Base-by-base conservation (phyloP, 2,329 filamentous ascomycete species). In the Colletotrichum tabaci region DNA sequence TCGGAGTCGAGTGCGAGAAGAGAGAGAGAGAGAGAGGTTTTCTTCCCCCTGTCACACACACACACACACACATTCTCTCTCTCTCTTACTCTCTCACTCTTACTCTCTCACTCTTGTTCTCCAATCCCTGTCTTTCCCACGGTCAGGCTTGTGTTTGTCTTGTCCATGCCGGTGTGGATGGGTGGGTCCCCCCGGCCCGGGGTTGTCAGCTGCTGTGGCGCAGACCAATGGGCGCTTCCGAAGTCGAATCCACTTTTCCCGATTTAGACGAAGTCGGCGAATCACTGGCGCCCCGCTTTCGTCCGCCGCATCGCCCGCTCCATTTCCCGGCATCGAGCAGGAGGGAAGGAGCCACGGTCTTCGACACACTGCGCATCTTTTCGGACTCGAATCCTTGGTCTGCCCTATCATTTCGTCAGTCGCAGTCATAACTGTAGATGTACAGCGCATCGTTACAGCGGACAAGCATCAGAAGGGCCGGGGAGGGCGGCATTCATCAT, bases 191-290 rank as follows among this genome's bases (percentile, higher is more conserved):
- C 75, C 73, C 70, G 73, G 74, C 8, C 30, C 7, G 16, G 64
- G 58, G 52, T 40, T 55, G 81, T 84, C 82, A 84, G 78, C 80
- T 83, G 82, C 66, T 78, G 76, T 77, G 77, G 74, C 78, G 76
- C 75, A 78, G 72, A 67, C 82, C 82, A 84, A 84, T 84, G n/a
- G 60, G 60, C 47, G 23, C 23, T 23, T 47, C 49, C 61, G 60
- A 57, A 61, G n/a, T 26, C n/a, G 42, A 50, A 52, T 52, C 67
- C 52, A 68, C 58, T 42, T 53, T 72, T 72, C 69, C 69, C 65
- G 69, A 72, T 68, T 52, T 63, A 55, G 69, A 60, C 35, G 40
- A 16, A 42, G 61, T n/a, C 30, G 50, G 40, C 61, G 40, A 57
- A 65, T 57, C 61, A 47, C 15, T 23, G 23, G 42, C 35, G 65